Evolutionary conservation across 2,329 filamentous ascomycete genomes (phyloP).

Genomic region (Pyricularia sp.): DNA sequence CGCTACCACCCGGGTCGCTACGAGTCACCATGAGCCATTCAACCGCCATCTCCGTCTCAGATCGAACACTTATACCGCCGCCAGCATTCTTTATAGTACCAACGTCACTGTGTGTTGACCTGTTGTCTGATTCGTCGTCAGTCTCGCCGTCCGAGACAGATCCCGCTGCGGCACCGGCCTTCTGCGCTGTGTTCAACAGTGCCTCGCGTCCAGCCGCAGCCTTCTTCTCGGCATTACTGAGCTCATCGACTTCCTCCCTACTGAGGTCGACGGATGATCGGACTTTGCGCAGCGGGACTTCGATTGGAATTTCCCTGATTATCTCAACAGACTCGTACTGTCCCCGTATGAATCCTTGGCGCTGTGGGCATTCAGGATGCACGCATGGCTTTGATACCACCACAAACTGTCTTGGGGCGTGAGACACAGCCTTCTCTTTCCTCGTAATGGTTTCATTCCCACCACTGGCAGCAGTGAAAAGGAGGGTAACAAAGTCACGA

Average conservation of each 20-base stretch:
- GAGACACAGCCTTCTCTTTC: conserved; percentile 19
- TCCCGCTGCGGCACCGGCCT: conserved; percentile 10
- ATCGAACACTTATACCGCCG: conserved; percentile 15
- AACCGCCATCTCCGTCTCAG: conserved; percentile 34
- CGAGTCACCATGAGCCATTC: conserved; percentile 93
- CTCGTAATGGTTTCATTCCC: conserved; percentile 10
- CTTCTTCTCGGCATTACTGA: conserved; percentile 15
- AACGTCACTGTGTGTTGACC: conserved; percentile 6
- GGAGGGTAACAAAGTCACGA: conserved; percentile 75
- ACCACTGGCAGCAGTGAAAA: conserved; percentile 43
- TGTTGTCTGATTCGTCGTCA: conserved; percentile 19
- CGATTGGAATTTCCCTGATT: conserved; percentile 69
- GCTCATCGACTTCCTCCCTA: conserved; percentile 20
- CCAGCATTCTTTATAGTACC: conserved; percentile 5
- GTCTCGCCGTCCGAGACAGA: conserved; percentile 12
- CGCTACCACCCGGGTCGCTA: conserved; percentile 79
- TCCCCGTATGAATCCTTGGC: conserved; percentile 69
- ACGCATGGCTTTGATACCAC: conserved; percentile 77
- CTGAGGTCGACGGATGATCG: conserved; percentile 34
- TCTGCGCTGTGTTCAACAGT: conserved; percentile 29
- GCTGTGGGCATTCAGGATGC: conserved; percentile 63
- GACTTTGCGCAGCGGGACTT: conserved; percentile 30
- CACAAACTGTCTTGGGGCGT: conserved; percentile 65
- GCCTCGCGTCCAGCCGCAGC: conserved; percentile 27
- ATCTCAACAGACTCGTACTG: conserved; percentile 88